Conservation (phyloP, 176 grass and related monocot species). For the Themeda triandra region DNA sequence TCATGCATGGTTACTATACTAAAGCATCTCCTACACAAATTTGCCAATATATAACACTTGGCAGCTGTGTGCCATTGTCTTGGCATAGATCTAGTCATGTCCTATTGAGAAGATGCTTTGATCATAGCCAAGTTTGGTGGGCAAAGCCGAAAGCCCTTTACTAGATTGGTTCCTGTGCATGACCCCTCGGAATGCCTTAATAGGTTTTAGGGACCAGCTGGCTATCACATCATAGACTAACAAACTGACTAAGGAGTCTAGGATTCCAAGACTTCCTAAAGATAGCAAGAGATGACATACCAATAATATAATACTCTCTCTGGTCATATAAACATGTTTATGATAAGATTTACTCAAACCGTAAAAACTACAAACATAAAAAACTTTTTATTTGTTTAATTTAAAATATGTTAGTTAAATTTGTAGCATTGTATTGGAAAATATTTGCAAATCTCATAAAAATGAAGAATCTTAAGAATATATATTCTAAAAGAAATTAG, state of each 20-base stretch:
- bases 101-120: not conserved
- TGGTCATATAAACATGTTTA: not conserved
- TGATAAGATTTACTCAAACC: too few species aligned
- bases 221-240: not conserved
- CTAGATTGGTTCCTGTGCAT: not conserved
- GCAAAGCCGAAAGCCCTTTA: not conserved
- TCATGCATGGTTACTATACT: not conserved
- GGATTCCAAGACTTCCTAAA: not conserved
- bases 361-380: too few species aligned
- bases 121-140: not conserved
- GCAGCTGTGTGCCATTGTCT: not conserved
- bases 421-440: too few species aligned
- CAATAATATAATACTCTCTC: not conserved
- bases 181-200: not conserved
- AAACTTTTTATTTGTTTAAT: too few species aligned
- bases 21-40: not conserved
- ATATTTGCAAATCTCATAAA: too few species aligned
- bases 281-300: not conserved
- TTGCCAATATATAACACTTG: not conserved
- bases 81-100: conserved; percentile 11
- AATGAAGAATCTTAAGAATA: too few species aligned
- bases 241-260: not conserved
- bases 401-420: too few species aligned
- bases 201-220: not conserved
- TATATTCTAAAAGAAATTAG: too few species aligned